Evolutionary conservation across 352 stramenopile species (phyloP).

Genomic region (Pythium aphanidermatum): DNA sequence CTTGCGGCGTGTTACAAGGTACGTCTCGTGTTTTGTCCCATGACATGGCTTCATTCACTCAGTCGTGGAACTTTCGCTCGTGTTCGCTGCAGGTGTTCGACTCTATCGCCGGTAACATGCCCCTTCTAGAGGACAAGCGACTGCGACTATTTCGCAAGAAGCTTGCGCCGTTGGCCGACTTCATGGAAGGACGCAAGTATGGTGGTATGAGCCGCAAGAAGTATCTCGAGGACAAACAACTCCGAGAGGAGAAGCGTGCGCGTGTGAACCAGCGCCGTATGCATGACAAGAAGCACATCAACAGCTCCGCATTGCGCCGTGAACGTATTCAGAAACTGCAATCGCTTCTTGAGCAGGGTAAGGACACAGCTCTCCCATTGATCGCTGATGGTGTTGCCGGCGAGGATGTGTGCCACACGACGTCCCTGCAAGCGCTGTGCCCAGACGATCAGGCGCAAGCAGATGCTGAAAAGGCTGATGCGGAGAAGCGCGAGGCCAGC

Average conservation of each 20-base stretch:
- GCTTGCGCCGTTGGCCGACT: slow-evolving; percentile 67
- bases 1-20: slow-evolving; percentile 52
- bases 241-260: slow-evolving; percentile 80
- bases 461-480: slow-evolving; percentile 39
- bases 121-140: slow-evolving; percentile 61
- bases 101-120: slow-evolving; percentile 37
- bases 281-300: slow-evolving; percentile 93
- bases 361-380: slow-evolving; percentile 69
- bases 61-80: neutral
- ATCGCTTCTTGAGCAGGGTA: slow-evolving; percentile 81
- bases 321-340: slow-evolving; percentile 91
- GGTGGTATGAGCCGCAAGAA: slow-evolving; percentile 79
- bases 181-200: slow-evolving; percentile 82
- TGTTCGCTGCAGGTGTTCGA: slow-evolving; percentile 42
- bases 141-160: slow-evolving; percentile 78
- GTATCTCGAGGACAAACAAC: slow-evolving; percentile 84
- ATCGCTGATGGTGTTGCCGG: slow-evolving; percentile 89
- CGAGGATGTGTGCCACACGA: slow-evolving; percentile 54
- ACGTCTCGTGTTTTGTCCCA: neutral
- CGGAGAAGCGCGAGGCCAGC: slow-evolving; percentile 50
- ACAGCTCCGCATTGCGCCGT: slow-evolving; percentile 83
- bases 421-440: slow-evolving; percentile 56
- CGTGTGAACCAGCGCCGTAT: slow-evolving; percentile 82
- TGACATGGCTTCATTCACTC: slow-evolving; percentile 3
- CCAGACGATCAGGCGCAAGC: slow-evolving; percentile 43